phyloP scores from a whole-genome alignment of 164 flowering plant genomes.

The Brasenia schreberi region DNA sequence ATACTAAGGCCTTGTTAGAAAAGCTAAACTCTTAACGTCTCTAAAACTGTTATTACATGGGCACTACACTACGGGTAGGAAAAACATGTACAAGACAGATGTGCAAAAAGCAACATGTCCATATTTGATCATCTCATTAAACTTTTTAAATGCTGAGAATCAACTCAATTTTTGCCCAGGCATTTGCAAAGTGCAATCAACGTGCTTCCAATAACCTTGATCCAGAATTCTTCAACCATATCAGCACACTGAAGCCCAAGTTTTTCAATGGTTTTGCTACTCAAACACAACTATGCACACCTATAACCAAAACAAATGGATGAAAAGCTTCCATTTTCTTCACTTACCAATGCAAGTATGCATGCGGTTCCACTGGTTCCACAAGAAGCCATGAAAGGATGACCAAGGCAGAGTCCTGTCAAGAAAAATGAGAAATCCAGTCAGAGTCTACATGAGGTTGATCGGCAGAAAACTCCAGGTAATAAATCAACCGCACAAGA shows the following conservation, averaged over 20 bases:
- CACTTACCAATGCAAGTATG: constrained; percentile 70
- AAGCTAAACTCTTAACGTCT: too few species aligned
- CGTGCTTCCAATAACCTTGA: background rate
- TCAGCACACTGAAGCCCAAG: background rate
- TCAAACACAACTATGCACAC: too few species aligned
- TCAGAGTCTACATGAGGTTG: background rate
- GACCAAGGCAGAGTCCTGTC: constrained; percentile 71
- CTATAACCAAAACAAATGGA: too few species aligned
- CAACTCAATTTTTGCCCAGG: background rate
- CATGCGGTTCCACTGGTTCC: constrained; percentile 98
- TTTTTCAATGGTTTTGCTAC: background rate
- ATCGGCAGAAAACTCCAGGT: background rate
- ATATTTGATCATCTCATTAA: too few species aligned
- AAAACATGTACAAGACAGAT: too few species aligned
- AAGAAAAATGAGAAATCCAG: background rate
- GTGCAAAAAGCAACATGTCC: too few species aligned
- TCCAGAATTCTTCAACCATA: background rate
- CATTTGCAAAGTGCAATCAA: background rate
- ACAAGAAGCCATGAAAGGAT: constrained; percentile 68
- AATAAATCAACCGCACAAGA: background rate
- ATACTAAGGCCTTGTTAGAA: too few species aligned
- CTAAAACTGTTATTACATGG: too few species aligned
- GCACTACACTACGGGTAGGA: too few species aligned
- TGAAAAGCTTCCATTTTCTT: background rate
- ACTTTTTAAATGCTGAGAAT: background rate